Percentiles rank a stretch among this genome's conserved stretches.
Evolutionary conservation across 139 green algal species (phyloP).

Genomic region (Tetradesmus obliquus): DNA sequence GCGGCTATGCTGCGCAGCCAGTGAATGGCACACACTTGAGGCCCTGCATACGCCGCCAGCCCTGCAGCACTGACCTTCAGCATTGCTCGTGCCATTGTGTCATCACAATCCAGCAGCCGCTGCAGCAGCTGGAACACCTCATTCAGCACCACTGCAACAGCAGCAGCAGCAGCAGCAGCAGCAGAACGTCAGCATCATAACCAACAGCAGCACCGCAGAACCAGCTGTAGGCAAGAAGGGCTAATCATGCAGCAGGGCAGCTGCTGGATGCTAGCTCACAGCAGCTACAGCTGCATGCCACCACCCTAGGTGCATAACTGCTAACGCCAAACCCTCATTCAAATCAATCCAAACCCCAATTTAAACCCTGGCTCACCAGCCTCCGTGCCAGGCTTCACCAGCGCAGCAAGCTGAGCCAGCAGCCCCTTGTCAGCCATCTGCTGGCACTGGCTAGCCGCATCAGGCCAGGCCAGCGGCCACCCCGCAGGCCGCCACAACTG

Average conservation of each 20-base stretch:
- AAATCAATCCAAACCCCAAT: too few relatives aligned
- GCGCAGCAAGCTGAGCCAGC: not conserved
- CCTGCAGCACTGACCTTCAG: not conserved
- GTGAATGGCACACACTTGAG: not conserved
- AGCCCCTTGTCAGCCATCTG: not conserved
- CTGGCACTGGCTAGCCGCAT: not conserved
- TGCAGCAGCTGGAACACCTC: conserved; percentile 13
- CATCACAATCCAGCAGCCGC: not conserved
- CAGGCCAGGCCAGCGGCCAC: not conserved
- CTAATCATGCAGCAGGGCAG: too few relatives aligned
- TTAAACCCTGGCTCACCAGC: not conserved
- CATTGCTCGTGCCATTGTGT: not conserved
- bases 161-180: not conserved
- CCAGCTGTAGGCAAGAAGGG: too few relatives aligned
- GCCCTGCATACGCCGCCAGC: not conserved
- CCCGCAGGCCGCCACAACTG: not conserved
- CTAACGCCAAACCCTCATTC: too few relatives aligned
- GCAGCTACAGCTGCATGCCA: too few relatives aligned
- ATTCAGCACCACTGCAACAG: conserved; percentile 9
- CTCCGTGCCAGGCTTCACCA: conserved; percentile 24
- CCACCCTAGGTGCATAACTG: too few relatives aligned
- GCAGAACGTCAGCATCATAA: not conserved
- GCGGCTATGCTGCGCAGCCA: not conserved
- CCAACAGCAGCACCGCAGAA: not conserved
- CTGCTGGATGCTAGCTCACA: too few relatives aligned